Evolutionary conservation across 1,284 basidiomycete genomes (phyloP), one percentile per base, ranked within the genome.

Genomic region (Ceratobasidium sp.): DNA sequence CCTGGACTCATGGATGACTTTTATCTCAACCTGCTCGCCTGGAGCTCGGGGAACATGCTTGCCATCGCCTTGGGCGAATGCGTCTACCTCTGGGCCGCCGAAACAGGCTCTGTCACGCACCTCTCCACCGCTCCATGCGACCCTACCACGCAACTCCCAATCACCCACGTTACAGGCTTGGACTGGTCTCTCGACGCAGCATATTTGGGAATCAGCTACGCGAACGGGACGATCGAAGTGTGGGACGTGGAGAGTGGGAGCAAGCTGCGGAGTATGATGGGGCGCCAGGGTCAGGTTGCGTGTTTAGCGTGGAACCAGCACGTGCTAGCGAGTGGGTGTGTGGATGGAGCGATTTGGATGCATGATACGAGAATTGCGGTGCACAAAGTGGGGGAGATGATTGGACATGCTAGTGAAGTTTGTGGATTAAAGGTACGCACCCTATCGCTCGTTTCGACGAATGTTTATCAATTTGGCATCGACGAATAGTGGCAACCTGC

Each of bases 1-100:
- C 96, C 97, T 0, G 95, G 94, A 1, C 93, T 98, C 86, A 89
- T 93, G 51, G 96, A 99, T 79, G 98, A 99, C 83, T 99, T 98
- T 83, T 99, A 99, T 82, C 90, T 98, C 79, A 99, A 99, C 82
- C 86, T 99, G 45, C 84, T 99, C 73, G 89, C 92, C 54, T 99
- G 97, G 97, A 93, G 93, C 47, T 87, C 87, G 41, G 89, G 89
- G 75, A 99, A 99, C 83, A 85, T 92, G 44, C 89, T 99, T 3
- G 95, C 93, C 0, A 96, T 98, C 75, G 96, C 93, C 0, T 88
- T 98, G 2, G 93, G 90, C 36, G 89, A 91, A 54, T 87, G 87
- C 64, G 93, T 93, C 0, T 99, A 97, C 82, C 89, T 97, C 69
- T 99, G 97, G 98, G 93, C 91, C 78, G 97, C 96, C 0, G 94